These are phyloP conservation scores for Pseudohyphozyma bogoriensis DNA, from an alignment of 768 basidiomycete genomes.

Conservation along the genomic window DNA sequence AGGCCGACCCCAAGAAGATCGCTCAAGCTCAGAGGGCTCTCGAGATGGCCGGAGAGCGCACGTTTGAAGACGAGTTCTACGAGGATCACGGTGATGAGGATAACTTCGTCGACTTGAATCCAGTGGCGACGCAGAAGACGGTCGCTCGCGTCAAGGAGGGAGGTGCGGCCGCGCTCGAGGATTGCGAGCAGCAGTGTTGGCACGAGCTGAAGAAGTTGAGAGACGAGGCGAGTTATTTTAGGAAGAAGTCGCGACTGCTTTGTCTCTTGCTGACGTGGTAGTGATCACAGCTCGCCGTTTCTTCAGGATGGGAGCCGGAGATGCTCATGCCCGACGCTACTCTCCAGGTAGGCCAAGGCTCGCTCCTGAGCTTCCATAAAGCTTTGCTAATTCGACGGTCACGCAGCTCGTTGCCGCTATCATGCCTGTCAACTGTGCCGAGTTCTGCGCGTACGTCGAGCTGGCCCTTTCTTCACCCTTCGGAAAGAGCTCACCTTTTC, in stretches of 20 bases:
- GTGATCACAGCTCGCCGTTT: constrained; percentile 8
- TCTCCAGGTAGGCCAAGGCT: neutral
- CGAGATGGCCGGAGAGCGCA: neutral
- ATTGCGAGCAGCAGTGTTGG: neutral
- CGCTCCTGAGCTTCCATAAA: too few relatives aligned
- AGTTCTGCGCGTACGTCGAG: constrained; percentile 8
- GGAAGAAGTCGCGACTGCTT: neutral
- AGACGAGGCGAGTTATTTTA: constrained; percentile 2
- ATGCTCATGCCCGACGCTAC: constrained; percentile 9
- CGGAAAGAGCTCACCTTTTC: neutral
- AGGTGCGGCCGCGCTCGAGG: neutral
- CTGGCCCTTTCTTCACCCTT: neutral
- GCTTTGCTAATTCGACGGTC: neutral
- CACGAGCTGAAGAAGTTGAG: constrained; percentile 8
- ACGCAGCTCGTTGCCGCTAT: constrained; percentile 5
- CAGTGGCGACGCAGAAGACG: too few relatives aligned
- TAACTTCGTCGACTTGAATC: neutral
- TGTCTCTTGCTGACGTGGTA: too few relatives aligned
- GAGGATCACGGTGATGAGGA: neutral
- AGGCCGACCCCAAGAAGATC: neutral
- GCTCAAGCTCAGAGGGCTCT: neutral
- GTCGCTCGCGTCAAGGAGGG: neutral
- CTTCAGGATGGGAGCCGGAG: constrained; percentile 1
- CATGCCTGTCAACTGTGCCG: constrained; percentile 1
- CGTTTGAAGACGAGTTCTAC: neutral